phyloP scores from a whole-genome alignment of 441 rosid genomes.

The Populus hybrid region DNA sequence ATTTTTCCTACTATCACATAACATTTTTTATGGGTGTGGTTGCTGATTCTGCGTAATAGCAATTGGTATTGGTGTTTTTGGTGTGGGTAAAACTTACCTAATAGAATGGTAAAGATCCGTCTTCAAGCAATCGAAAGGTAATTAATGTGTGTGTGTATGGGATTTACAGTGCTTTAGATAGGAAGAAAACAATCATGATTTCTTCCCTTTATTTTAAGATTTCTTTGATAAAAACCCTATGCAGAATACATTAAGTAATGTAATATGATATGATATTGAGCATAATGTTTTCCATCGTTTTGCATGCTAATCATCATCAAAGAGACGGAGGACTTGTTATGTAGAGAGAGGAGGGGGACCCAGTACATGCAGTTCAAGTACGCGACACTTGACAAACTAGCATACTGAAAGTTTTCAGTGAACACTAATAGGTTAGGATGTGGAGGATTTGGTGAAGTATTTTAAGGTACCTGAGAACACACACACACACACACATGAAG shows the following conservation, averaged over 20 bases:
- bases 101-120: conserved; percentile 6
- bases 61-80: conserved; percentile 25
- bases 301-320: background rate
- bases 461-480: conserved; percentile 34
- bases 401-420: conserved; percentile 46
- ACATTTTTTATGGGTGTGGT: conserved; percentile 3
- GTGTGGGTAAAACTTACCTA: conserved; percentile 23
- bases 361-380: conserved; percentile 50
- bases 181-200: background rate
- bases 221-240: too few species aligned
- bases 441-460: conserved; percentile 70
- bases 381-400: conserved; percentile 39
- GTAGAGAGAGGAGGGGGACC: conserved; percentile 26
- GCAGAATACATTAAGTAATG: too few species aligned
- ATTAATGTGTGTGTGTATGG: background rate
- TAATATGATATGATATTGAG: background rate
- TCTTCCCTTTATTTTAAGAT: background rate
- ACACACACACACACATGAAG: background rate
- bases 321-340: conserved; percentile 30
- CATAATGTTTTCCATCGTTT: background rate
- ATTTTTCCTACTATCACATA: background rate
- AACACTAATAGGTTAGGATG: conserved; percentile 47
- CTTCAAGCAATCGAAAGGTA: conserved; percentile 11
- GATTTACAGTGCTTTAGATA: too few species aligned
- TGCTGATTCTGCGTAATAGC: conserved; percentile 19